Percentiles rank a stretch among this genome's conserved stretches.
Conservation (phyloP, 2,329 filamentous ascomycete species). For the Endoconidiophora laricicola region DNA sequence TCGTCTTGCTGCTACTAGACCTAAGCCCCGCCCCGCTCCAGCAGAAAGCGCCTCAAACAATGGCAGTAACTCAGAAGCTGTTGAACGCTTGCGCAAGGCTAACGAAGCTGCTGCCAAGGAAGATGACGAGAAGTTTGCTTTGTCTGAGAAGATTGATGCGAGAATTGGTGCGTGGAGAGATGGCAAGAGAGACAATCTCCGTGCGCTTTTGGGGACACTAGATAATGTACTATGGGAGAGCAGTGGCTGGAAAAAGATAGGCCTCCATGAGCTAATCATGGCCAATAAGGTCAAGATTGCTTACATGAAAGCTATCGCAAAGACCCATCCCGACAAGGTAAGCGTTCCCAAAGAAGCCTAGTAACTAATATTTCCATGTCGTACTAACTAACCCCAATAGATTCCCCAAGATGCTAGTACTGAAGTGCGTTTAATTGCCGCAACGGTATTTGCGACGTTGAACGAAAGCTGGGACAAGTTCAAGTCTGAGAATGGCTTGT, state of each 20-base stretch:
- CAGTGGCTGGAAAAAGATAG: slow-evolving; percentile 92
- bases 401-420: slow-evolving; percentile 47
- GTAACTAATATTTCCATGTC: background rate
- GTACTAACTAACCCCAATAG: slow-evolving; percentile 22
- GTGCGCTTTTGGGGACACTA: slow-evolving; percentile 71
- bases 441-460: slow-evolving; percentile 47
- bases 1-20: slow-evolving; percentile 22
- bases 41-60: slow-evolving; percentile 14
- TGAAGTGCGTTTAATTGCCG: slow-evolving; percentile 49
- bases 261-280: slow-evolving; percentile 82
- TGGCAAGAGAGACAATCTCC: slow-evolving; percentile 81
- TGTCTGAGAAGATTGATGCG: slow-evolving; percentile 73
- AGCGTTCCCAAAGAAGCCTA: slow-evolving; percentile 19
- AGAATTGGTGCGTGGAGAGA: slow-evolving; percentile 67
- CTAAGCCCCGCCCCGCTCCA: slow-evolving; percentile 11
- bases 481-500: slow-evolving; percentile 51
- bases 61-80: slow-evolving; percentile 49
- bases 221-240: slow-evolving; percentile 83
- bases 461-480: slow-evolving; percentile 63
- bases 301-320: slow-evolving; percentile 98
- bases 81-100: slow-evolving; percentile 63
- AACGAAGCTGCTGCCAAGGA: slow-evolving; percentile 73
- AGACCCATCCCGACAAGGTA: slow-evolving; percentile 98
- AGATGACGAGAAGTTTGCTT: slow-evolving; percentile 83
- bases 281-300: slow-evolving; percentile 90